Percentiles rank a stretch among this genome's conserved stretches.
Conservation (phyloP, 1,139 yeast species). For the Hansenula lynferdii region DNA sequence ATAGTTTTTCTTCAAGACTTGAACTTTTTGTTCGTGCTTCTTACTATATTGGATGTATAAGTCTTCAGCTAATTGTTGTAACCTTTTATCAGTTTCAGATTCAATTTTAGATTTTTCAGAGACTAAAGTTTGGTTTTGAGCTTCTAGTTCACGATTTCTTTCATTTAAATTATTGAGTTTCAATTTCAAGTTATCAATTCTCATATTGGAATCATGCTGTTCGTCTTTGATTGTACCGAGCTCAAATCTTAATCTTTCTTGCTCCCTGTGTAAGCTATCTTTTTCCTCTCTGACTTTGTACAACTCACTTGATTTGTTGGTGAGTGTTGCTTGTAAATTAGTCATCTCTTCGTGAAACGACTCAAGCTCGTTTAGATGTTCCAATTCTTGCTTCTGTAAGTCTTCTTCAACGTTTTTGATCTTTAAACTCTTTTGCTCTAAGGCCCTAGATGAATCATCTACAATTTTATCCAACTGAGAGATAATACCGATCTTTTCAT, state of each 20-base stretch:
- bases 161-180: slow-evolving; percentile 23
- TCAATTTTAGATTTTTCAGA: slow-evolving; percentile 26
- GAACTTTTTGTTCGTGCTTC: slow-evolving; percentile 64
- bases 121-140: slow-evolving; percentile 10
- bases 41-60: slow-evolving; percentile 63
- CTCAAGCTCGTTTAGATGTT: slow-evolving; percentile 31
- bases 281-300: slow-evolving; percentile 22
- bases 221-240: slow-evolving; percentile 24
- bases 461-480: slow-evolving; percentile 7
- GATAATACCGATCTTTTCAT: slow-evolving; percentile 10
- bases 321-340: slow-evolving; percentile 24
- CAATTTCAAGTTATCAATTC: slow-evolving; percentile 15
- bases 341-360: slow-evolving; percentile 29
- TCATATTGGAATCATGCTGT: slow-evolving; percentile 13
- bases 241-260: slow-evolving; percentile 19
- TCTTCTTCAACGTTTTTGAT: slow-evolving; percentile 22
- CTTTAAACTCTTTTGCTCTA: slow-evolving; percentile 23
- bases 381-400: slow-evolving; percentile 27
- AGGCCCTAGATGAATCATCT: slow-evolving; percentile 15
- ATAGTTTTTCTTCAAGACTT: slow-evolving; percentile 46
- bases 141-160: slow-evolving; percentile 5
- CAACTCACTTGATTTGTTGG: slow-evolving; percentile 23
- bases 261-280: slow-evolving; percentile 15
- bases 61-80: slow-evolving; percentile 59
- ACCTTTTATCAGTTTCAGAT: slow-evolving; percentile 42